Evolutionary conservation across 177 flowering plant genomes (phyloP), one percentile per base, ranked within the genome.

Genomic region (Telopea speciosissima): DNA sequence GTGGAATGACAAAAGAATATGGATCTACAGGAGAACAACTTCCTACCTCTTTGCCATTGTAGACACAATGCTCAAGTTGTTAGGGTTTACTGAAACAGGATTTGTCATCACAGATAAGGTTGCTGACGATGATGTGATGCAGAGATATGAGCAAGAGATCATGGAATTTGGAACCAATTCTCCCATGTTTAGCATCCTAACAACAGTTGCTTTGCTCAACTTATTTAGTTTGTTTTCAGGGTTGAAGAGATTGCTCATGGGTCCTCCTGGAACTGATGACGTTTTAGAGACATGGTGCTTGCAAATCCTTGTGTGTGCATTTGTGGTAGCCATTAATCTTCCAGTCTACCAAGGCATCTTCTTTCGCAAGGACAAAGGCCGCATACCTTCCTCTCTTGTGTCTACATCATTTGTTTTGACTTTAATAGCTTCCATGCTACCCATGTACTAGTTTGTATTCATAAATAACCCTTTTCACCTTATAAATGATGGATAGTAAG

Each of bases 1-100:
- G 95, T 86, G 89, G 91, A 86, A 90, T 52, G 76, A 70, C 1
- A 86, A 86, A 66, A 77, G 95, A 52, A 85, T 87, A 62, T 81
- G 81, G 87, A 44, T 89, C 45, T 76, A 80, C 67, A 76, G 72
- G 67, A 83, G 89, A 60, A 80, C 83, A 14, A 81, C 76, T 24
- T 81, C 96, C 0, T 91, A 75, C 69, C 68, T 87, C 44, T 88
- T 86, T 22, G 85, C 75, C 17, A 61, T 82, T 70, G 24, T 83
- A 0, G 90, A 90, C 33, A 76, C 82, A 21, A 67, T 84, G 5
- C n/a, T 78, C n/a, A 79, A 77, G 72, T 68, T 73, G 25, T 1
- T 83, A 4, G 90, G 93, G 10, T 63, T 84, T n/a, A 75, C 87
- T 0, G 36, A 84, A 10, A 62, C 81, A 45, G 59, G 65, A 24